A percentile compares a stretch with the other conserved stretches of the same genome.
Evolutionary conservation across 2,329 filamentous ascomycete species (phyloP).

Genomic region (Clarireedia paspali): DNA sequence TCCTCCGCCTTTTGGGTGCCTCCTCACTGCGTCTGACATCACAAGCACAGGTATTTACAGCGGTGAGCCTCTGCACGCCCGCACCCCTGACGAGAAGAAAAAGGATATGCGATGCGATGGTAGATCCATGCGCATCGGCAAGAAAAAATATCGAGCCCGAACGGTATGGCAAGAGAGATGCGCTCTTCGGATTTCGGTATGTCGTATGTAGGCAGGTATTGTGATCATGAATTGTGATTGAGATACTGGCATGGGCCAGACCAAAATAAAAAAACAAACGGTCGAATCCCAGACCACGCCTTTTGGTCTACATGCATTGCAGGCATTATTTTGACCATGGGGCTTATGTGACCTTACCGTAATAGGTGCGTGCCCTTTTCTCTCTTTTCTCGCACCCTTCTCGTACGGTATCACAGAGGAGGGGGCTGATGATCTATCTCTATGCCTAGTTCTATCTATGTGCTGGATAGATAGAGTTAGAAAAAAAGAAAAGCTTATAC

Average conservation of each 20-base stretch:
- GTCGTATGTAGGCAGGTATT: no score
- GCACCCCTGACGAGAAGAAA: not conserved
- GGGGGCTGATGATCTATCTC: no score
- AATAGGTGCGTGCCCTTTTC: not conserved
- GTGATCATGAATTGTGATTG: no score
- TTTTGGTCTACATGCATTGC: not conserved
- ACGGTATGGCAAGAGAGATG: no score
- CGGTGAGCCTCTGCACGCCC: not conserved
- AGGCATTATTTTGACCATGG: no score
- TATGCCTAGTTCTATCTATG: no score
- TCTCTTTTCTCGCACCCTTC: not conserved
- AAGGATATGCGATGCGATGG: not conserved
- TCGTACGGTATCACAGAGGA: no score
- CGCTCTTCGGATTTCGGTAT: not conserved
- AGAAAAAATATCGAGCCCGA: no score
- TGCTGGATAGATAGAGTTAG: no score
- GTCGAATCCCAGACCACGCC: not conserved
- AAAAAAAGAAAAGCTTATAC: no score
- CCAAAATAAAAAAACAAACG: not conserved
- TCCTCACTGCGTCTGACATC: not conserved
- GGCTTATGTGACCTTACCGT: not conserved
- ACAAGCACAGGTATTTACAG: not conserved
- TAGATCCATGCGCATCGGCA: no score
- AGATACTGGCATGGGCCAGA: not conserved
- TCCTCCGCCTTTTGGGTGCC: constrained; percentile 4